Base-by-base conservation (phyloP, 345 rosid genomes). In the Euclidium syriacum region DNA sequence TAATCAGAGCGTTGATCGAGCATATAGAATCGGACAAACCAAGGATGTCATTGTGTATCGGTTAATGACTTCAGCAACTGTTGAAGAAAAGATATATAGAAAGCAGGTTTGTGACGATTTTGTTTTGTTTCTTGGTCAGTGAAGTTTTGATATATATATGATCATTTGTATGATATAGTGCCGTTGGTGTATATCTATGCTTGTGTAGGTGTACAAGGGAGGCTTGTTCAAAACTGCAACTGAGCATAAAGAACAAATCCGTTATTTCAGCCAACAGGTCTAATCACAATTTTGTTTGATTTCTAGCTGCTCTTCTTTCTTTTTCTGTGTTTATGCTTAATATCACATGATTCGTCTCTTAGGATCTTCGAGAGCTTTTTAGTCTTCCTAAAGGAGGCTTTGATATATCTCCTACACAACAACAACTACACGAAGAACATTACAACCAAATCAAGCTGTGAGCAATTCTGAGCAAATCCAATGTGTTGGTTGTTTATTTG, bases 1-100 rank as follows among this genome's bases (percentile, higher is more conserved):
- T 68, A 94, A 84, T 77, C 99, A 90, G 73, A 94, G 99, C 53
- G 96, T 94, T 77, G 99, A 94, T 79, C 86, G 99, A 43, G 99
- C 99, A 55, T 94, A 94, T 65, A 85, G 99, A 71, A 94, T 94
- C 49, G 99, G 99, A 54, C 99, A 94, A 68, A 81, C 61, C 51
- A 94, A 94, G 76, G 97, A 94, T 74, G 99, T 90, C 14, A 9
- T 90, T 8, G 99, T 94, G 30, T 94, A 94, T 67, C 80, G 99
- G 68, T 67, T 94, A 73, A 94, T 94, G 99, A 87, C 90, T 10
- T 84, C 95, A 64, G 99, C 96, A 74, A 94, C 99, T 22, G 95
- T 94, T 11, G 99, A 94, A 85, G 99, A 94, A 70, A 94, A 94
- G 80, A 94, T 94, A 36, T 94, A 94, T 52, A 80, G 95, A 67